phyloP scores from a whole-genome alignment of 208 protist genomes.

The Naegleria fowleri region DNA sequence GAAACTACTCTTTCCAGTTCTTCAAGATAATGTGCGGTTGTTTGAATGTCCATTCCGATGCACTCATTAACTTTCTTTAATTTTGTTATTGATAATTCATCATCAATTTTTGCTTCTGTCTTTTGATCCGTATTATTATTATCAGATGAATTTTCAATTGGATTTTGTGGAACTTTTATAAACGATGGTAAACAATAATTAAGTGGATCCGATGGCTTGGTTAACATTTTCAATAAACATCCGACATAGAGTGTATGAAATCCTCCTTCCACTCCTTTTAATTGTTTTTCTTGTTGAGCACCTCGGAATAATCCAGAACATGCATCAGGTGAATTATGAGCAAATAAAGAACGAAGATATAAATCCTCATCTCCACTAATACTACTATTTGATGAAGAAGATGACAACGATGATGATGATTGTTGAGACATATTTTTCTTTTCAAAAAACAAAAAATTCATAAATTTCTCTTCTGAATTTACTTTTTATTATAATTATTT shows the following conservation, averaged over 20 bases:
- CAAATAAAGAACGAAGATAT: background rate
- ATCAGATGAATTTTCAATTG: background rate
- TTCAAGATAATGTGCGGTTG: background rate
- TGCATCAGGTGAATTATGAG: background rate
- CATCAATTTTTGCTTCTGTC: background rate
- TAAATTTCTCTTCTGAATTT: too few relatives aligned
- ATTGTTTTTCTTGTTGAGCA: background rate
- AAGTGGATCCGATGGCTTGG: background rate
- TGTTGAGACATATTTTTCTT: too few relatives aligned
- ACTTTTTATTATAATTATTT: too few relatives aligned
- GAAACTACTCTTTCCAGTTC: background rate
- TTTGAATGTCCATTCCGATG: background rate
- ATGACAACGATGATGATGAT: background rate
- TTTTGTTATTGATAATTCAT: background rate
- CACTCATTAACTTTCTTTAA: background rate
- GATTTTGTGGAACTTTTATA: background rate
- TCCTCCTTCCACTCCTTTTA: background rate
- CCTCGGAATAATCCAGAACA: background rate
- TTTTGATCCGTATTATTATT: background rate
- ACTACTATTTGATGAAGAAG: background rate
- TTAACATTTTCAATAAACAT: conserved; percentile 5
- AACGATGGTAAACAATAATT: background rate
- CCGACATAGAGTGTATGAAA: background rate
- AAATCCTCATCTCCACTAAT: background rate
- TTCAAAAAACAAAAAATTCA: too few relatives aligned